Evolutionary conservation across 1,139 yeast genomes (phyloP), one percentile per base, ranked within the genome.

Genomic region (Candida glucosophila): DNA sequence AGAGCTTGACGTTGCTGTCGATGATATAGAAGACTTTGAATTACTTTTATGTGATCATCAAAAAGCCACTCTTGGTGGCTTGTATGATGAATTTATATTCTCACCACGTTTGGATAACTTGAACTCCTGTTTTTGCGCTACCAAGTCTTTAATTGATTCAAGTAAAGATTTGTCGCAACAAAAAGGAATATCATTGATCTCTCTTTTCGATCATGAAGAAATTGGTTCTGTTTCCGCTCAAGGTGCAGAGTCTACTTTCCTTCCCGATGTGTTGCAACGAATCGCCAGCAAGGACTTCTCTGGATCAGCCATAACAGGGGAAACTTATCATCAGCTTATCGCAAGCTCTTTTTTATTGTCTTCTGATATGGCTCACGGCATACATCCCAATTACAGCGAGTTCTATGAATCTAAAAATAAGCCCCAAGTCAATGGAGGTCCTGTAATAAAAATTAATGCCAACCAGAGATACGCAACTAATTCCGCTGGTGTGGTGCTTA

Each of bases 281-380:
- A 53, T 86, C 28, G 69, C 86, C 4, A 55, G 62, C 6, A 46
- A 71, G 13, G 42, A 49, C 33, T 46, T 49, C 22, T 40, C 39
- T 14, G 39, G 39, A 5, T 10, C 22, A 6, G 14, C 12, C 4
- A 10, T 14, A 1, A 27, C 26, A 3, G 30, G 23, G 3, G 37
- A 49, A 41, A 48, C 53, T 25, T 69, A 73, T 36, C 69, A 72
- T 37, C 77, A 79, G 47, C 56, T 85, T 1, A 70, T 80, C 55
- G 72, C 95, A 9, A 80, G 77, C 47, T 85, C 97, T 1, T 88
- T 90, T 53, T 68, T 90, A 40, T 55, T 90, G 27, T 88, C 97
- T 0, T 85, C 95, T 0, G 98, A 90, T 49, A 90, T 85, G 77
- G 95, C 97, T 1, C 98, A 90, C 47, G 97, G 95, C 16, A 79